Base-by-base conservation (phyloP, 2,329 filamentous ascomycete species). In the Diplodia corticola region DNA sequence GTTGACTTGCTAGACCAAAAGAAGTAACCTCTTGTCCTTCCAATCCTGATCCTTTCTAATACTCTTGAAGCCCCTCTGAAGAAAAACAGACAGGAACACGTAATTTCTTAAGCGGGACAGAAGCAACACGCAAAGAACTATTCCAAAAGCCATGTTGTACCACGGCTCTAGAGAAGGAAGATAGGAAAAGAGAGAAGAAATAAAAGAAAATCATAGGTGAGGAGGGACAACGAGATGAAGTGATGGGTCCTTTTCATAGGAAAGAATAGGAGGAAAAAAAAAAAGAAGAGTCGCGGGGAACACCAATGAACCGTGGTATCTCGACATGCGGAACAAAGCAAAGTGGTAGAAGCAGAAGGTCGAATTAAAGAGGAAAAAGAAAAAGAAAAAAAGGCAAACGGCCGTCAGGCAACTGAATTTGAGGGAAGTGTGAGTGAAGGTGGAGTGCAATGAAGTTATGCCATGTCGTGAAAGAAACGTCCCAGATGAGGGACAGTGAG, bases 231-330 rank as follows among this genome's bases (percentile, higher is more conserved):
- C 17, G 53, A 55, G 46, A 22, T 51, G 54, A 54, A n/a, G 35
- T 37, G 6, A 49, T 24, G 63, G 28, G 50, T 44, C n/a, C 37
- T 17, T 44, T 9, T 6, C 15, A 17, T 7, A 44, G 17, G 30
- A 40, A 40, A 28, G 20, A 28, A 51, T 13, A 48, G 17, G 13
- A 50, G 15, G 15, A 22, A 37, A 22, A 3, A 48, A 17, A 30
- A 26, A 17, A 49, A 54, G 30, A 30, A 54, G 44, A 24, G 48
- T 37, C n/a, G 61, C 33, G 63, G 26, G 63, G 13, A 53, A 64
- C 37, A 59, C 35, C 33, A 57, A 51, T 40, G 50, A 44, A 51
- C 64, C 64, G 54, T 66, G 64, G 64, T 66, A 66, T 66, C 64
- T 66, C 50, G 64, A 66, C 37, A 61, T 53, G 64, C 60, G 24